These are phyloP conservation scores for Aspergillus aculeatinus DNA, from an alignment of 2,329 filamentous ascomycete species.

Conservation along the genomic window DNA sequence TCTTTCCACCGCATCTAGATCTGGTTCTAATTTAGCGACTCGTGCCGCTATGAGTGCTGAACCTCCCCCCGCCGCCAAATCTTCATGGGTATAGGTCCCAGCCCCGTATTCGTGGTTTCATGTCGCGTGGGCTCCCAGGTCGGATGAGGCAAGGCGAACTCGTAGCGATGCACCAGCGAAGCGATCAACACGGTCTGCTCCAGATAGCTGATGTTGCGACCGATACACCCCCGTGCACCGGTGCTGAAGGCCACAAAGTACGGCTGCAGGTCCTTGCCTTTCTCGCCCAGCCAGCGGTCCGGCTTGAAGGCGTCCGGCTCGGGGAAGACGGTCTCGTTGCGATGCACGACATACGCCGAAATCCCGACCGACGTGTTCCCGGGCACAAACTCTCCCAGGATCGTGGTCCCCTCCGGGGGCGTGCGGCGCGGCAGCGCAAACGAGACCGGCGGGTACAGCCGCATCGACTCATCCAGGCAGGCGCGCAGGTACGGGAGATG, in stretches of 20 bases:
- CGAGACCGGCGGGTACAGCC: slow-evolving; percentile 43
- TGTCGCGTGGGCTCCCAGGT: slow-evolving; percentile 29
- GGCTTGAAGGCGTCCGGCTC: slow-evolving; percentile 38
- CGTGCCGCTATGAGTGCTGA: too few relatives aligned
- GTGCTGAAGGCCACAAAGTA: slow-evolving; percentile 42
- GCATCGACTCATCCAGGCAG: slow-evolving; percentile 52
- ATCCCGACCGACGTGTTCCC: slow-evolving; percentile 45
- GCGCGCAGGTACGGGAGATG: slow-evolving; percentile 52
- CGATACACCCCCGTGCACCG: slow-evolving; percentile 39
- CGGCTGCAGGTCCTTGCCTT: slow-evolving; percentile 35
- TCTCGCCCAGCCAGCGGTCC: slow-evolving; percentile 42
- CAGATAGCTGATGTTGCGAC: slow-evolving; percentile 42
- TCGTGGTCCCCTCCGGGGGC: slow-evolving; percentile 41
- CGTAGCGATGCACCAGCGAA: slow-evolving; percentile 45
- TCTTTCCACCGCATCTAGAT: too few relatives aligned
- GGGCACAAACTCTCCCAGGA: slow-evolving; percentile 29
- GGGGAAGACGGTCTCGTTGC: slow-evolving; percentile 34
- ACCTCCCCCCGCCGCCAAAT: slow-evolving; percentile 1
- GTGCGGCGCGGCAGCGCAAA: slow-evolving; percentile 45
- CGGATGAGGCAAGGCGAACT: slow-evolving; percentile 37
- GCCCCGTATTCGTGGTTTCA: slow-evolving; percentile 19
- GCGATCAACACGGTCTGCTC: slow-evolving; percentile 49
- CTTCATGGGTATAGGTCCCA: slow-evolving; percentile 18
- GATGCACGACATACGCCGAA: slow-evolving; percentile 41
- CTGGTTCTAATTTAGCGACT: too few relatives aligned